Evolutionary conservation across 2,329 filamentous ascomycete genomes (phyloP).

Genomic region (Fusarium staphyleae): DNA sequence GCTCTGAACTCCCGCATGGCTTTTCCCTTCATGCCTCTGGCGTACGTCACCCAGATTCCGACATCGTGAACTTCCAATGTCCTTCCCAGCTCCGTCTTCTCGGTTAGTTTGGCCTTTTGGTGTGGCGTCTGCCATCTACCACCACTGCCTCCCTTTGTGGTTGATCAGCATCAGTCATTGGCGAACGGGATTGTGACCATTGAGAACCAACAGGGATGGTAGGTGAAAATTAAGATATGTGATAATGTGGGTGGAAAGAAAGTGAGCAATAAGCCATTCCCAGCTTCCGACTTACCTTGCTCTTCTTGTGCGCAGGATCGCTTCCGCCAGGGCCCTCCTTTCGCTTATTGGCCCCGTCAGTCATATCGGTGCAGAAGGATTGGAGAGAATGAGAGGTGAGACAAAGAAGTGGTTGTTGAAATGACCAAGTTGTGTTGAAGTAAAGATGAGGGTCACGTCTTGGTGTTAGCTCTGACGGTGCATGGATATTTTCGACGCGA

Average conservation of each 20-base stretch:
- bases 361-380: constrained; percentile 36
- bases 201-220: neutral
- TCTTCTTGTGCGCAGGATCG: constrained; percentile 48
- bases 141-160: constrained; percentile 55
- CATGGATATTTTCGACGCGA: constrained; percentile 33
- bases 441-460: neutral
- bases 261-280: neutral
- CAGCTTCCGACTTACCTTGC: constrained; percentile 46
- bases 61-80: constrained; percentile 71
- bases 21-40: constrained; percentile 73
- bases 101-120: constrained; percentile 58
- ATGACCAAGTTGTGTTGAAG: neutral
- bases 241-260: neutral
- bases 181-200: neutral
- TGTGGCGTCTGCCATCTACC: constrained; percentile 69
- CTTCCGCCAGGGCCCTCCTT: constrained; percentile 45
- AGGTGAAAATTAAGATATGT: neutral
- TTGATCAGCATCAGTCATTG: constrained; percentile 16
- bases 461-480: constrained; percentile 8
- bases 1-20: constrained; percentile 71
- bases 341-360: constrained; percentile 46
- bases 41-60: constrained; percentile 81
- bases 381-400: neutral
- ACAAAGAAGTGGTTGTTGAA: neutral
- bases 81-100: constrained; percentile 52